Conservation (phyloP, 148 eudicot genomes). For the Amaranthus cruentus region DNA sequence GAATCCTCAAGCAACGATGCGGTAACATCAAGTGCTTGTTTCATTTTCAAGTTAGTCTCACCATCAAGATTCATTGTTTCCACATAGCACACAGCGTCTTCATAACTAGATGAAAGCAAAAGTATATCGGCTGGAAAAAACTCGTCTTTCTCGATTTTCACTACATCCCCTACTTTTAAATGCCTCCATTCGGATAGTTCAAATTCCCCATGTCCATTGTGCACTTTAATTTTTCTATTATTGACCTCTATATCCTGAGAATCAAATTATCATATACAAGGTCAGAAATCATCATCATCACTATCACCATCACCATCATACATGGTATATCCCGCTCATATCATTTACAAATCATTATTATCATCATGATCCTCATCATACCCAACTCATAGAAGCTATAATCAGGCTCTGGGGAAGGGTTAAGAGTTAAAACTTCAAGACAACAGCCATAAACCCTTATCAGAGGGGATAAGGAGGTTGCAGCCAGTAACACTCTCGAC, state of each 20-base stretch:
- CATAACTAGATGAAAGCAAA: conserved; percentile 83
- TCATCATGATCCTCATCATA: neutral
- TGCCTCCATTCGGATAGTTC: conserved; percentile 57
- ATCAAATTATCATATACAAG: conserved; percentile 1
- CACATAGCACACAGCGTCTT: conserved; percentile 83
- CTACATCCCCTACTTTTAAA: conserved; percentile 80
- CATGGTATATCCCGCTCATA: no score
- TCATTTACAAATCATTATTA: neutral
- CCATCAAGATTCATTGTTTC: conserved; percentile 99
- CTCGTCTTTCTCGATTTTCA: conserved; percentile 81
- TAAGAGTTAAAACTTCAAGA: no score
- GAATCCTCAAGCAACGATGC: conserved; percentile 54
- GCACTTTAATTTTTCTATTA: conserved; percentile 71
- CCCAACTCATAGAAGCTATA: no score
- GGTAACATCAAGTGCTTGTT: conserved; percentile 75
- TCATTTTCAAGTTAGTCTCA: conserved; percentile 89
- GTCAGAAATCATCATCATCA: neutral
- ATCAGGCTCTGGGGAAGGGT: no score
- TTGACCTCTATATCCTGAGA: conserved; percentile 80
- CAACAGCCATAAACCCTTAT: no score
- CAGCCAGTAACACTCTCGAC: no score
- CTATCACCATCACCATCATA: neutral
- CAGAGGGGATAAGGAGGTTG: no score
- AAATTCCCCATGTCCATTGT: conserved; percentile 58
- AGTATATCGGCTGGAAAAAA: conserved; percentile 94